These are phyloP conservation scores for Beverwykella pulmonaria DNA, from an alignment of 495 filamentous ascomycete species.

Conservation along the genomic window DNA sequence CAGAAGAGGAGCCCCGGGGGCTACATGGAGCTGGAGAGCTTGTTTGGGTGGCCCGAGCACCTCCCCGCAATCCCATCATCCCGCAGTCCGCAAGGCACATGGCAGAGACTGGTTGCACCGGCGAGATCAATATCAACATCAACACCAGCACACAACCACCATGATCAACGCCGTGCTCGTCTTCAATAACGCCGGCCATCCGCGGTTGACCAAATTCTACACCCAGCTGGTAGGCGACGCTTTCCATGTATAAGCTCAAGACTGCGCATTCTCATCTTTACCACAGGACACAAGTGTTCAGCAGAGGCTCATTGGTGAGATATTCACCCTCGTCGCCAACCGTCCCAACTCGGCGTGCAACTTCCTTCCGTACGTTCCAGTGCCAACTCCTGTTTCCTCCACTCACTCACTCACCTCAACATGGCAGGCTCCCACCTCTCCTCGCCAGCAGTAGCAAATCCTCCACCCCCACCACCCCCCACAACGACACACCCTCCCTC, in stretches of 20 bases:
- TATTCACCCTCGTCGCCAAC: slow-evolving; percentile 94
- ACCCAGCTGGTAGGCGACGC: slow-evolving; percentile 77
- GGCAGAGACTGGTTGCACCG: no score
- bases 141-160: slow-evolving; percentile 4
- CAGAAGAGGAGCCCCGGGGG: neutral
- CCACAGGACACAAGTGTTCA: slow-evolving; percentile 87
- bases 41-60: slow-evolving; percentile 1
- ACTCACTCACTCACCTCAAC: slow-evolving; percentile 39
- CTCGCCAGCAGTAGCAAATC: slow-evolving; percentile 63
- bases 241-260: slow-evolving; percentile 5
- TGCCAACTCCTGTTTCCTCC: neutral
- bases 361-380: slow-evolving; percentile 70
- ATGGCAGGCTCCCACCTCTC: slow-evolving; percentile 63
- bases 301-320: slow-evolving; percentile 93
- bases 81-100: neutral
- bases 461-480: slow-evolving; percentile 52
- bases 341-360: slow-evolving; percentile 89
- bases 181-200: slow-evolving; percentile 97
- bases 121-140: neutral
- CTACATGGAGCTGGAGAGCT: slow-evolving; percentile 4
- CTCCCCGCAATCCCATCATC: neutral
- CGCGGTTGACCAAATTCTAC: slow-evolving; percentile 97
- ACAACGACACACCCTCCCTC: slow-evolving; percentile 88
- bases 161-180: slow-evolving; percentile 99
- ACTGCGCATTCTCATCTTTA: slow-evolving; percentile 21